Evolutionary conservation across 768 basidiomycete species (phyloP), one percentile per base, ranked within the genome.

Genomic region (Serendipita sp.): DNA sequence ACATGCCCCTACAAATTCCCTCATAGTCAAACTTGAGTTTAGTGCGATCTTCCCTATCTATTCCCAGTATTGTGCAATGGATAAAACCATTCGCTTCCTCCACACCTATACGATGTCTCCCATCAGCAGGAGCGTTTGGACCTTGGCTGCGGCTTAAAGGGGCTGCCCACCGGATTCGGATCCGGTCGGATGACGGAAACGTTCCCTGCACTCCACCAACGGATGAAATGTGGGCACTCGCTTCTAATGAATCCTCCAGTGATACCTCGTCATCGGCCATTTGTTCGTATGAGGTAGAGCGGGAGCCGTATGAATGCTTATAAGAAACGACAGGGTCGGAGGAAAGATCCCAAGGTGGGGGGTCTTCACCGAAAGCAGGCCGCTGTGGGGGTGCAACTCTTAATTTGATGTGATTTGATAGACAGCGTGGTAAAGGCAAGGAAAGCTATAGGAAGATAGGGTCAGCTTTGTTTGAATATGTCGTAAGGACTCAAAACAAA

Each of bases 201-300:
- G 86, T 83, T 2, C 88, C 88, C 71, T 84, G 83, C n/a, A 89
- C 79, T 16, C 81, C 79, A 70, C 89, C 88, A 45, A 86, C 86
- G 2, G 86, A 86, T 10, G 56, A 24, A 8, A 35, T 10, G 8
- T 28, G n/a, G n/a, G 56, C 28, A 8, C 56, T 35, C 28, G 56
- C 37, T 37, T 60, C 56, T 8, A 30, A 4, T 8, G 56, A 60
- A n/a, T 37, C 56, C 16, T 60, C 56, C 4, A 60, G 18, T 1
- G 56, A 60, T n/a, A 37, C 18, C 70, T 91, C 88, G 68, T 89
- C 89, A 68, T 91, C 88, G 0, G 88, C 88, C 70, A 89, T 83
- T 69, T 86, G 79, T 46, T 78, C 83, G 69, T 84, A 84, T 3
- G 86, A 85, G 62, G 78, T 78, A 0, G 81, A 73, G 38, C 85